These are phyloP conservation scores for Suillus ampliporus DNA, from an alignment of 768 basidiomycete genomes.

Conservation along the genomic window DNA sequence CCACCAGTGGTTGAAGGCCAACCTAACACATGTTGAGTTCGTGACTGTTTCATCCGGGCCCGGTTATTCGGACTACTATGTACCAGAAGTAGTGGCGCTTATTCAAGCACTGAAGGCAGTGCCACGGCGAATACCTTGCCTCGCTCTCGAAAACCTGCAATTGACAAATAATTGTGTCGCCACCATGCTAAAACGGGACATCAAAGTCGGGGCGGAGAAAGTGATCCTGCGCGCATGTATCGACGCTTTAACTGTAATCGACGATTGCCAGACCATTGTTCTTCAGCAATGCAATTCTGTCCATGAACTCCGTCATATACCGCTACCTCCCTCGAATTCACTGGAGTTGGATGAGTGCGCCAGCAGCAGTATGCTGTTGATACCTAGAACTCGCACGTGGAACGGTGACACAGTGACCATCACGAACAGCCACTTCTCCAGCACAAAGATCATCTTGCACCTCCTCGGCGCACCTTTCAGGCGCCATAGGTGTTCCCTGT, in stretches of 20 bases:
- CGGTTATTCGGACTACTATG: no score
- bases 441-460: background rate
- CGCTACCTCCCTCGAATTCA: background rate
- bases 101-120: background rate
- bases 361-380: background rate
- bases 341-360: background rate
- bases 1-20: background rate
- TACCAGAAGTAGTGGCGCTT: no score
- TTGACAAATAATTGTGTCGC: accelerated
- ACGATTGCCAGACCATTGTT: background rate
- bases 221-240: background rate
- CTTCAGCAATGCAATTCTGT: background rate
- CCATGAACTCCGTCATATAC: background rate
- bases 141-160: background rate
- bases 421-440: background rate
- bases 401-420: background rate
- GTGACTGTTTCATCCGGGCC: background rate
- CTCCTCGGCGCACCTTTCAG: background rate
- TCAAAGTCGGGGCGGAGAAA: background rate
- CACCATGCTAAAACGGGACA: accelerated
- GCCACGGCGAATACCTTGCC: background rate
- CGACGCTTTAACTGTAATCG: background rate
- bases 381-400: background rate
- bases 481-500: background rate
- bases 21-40: background rate